phyloP scores from a whole-genome alignment of 2,329 filamentous ascomycete genomes.

The Lomentospora prolificans region DNA sequence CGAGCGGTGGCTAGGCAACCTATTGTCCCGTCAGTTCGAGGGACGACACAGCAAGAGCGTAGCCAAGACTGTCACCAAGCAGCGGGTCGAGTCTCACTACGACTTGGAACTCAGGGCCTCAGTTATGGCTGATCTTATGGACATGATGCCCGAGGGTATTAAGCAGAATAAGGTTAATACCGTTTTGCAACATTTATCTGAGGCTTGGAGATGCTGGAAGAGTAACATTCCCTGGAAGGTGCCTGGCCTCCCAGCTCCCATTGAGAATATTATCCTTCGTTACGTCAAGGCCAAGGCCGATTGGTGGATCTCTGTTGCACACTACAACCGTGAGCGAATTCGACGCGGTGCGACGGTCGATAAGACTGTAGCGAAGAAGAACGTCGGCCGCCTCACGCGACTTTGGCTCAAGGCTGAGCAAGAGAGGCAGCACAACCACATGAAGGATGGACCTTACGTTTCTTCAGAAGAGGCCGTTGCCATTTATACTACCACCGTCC shows the following conservation, averaged over 20 bases:
- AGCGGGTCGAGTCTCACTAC: slow-evolving; percentile 97
- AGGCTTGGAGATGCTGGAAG: slow-evolving; percentile 99
- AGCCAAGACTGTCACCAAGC: slow-evolving; percentile 97
- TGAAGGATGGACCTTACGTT: slow-evolving; percentile 98
- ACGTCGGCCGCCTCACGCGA: slow-evolving; percentile 84
- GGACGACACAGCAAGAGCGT: slow-evolving; percentile 98
- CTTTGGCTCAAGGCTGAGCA: slow-evolving; percentile 98
- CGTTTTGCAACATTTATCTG: slow-evolving; percentile 90
- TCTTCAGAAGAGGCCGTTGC: slow-evolving; percentile 97
- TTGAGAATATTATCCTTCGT: slow-evolving; percentile 96
- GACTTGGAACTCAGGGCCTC: slow-evolving; percentile 94
- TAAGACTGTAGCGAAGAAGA: slow-evolving; percentile 99
- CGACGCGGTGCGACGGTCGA: slow-evolving; percentile 93
- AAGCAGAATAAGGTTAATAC: slow-evolving; percentile 99
- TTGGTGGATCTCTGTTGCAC: slow-evolving; percentile 99
- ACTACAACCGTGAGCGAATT: slow-evolving; percentile 97
- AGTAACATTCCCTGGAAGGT: slow-evolving; percentile 99
- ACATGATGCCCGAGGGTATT: slow-evolving; percentile 99
- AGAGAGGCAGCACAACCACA: slow-evolving; percentile 97
- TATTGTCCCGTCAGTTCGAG: slow-evolving; percentile 95
- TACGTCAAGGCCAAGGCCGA: slow-evolving; percentile 99
- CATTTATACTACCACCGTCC: slow-evolving; percentile 97
- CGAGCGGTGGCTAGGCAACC: slow-evolving; percentile 93
- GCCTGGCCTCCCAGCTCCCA: slow-evolving; percentile 86
- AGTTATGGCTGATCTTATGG: slow-evolving; percentile 98